Conservation (phyloP, 1,284 basidiomycete genomes). For the Coriolopsis trogii region DNA sequence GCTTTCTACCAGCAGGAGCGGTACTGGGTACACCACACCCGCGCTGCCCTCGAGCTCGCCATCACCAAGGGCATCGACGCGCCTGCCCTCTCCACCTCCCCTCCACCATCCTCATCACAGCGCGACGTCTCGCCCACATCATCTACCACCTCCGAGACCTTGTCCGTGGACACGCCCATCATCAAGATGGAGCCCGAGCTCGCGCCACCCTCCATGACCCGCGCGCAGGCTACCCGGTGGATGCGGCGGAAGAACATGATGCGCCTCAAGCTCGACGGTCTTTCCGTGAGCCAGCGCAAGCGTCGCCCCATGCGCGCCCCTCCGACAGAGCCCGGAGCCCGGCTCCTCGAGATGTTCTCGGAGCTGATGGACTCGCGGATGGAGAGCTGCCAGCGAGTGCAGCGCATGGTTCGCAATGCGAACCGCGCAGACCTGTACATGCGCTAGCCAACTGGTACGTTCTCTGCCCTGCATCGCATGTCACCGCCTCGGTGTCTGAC, state of each 20-base stretch:
- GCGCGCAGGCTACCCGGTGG: slow-evolving; percentile 40
- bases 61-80: slow-evolving; percentile 36
- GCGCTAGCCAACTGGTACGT: slow-evolving; percentile 25
- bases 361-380: slow-evolving; percentile 72
- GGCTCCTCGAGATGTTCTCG: slow-evolving; percentile 68
- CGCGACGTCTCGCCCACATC: slow-evolving; percentile 21
- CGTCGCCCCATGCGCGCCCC: slow-evolving; percentile 35
- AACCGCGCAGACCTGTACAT: slow-evolving; percentile 29
- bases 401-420: slow-evolving; percentile 56
- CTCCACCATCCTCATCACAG: slow-evolving; percentile 27
- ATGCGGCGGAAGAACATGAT: slow-evolving; percentile 51
- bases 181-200: slow-evolving; percentile 34
- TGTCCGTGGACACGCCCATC: slow-evolving; percentile 13
- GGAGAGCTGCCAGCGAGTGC: slow-evolving; percentile 71
- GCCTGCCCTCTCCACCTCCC: slow-evolving; percentile 26
- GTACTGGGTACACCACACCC: slow-evolving; percentile 61
- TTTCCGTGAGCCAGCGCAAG: slow-evolving; percentile 36
- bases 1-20: slow-evolving; percentile 69
- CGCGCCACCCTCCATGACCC: slow-evolving; percentile 25
- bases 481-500: slow-evolving; percentile 4
- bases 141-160: slow-evolving; percentile 21
- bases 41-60: slow-evolving; percentile 37
- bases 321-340: slow-evolving; percentile 47
- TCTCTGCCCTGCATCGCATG: neutral
- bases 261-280: slow-evolving; percentile 49